These are phyloP conservation scores for Xerocomus spinulosus DNA, from an alignment of 768 basidiomycete genomes.

Conservation along the genomic window DNA sequence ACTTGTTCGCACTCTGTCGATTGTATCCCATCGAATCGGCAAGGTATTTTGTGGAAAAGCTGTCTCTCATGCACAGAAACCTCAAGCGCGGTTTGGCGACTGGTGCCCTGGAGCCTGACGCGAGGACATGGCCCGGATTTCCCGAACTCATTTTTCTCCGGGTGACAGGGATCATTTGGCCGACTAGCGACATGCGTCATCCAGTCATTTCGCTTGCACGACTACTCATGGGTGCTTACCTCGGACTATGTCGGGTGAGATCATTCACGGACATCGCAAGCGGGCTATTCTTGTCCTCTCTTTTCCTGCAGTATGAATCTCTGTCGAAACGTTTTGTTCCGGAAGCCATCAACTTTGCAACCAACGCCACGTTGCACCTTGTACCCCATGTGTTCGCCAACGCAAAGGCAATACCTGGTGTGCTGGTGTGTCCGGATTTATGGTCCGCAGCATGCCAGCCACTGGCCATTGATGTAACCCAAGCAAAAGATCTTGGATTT, in stretches of 20 bases:
- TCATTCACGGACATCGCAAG: slow-evolving; percentile 70
- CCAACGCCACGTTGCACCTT: slow-evolving; percentile 67
- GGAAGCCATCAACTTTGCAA: slow-evolving; percentile 80
- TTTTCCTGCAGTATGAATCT: slow-evolving; percentile 80
- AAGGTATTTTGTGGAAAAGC: slow-evolving; percentile 73
- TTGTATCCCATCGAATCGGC: slow-evolving; percentile 81
- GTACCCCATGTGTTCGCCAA: slow-evolving; percentile 56
- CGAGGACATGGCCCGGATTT: slow-evolving; percentile 86
- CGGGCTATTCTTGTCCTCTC: slow-evolving; percentile 84
- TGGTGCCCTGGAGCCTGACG: slow-evolving; percentile 52
- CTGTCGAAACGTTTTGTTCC: slow-evolving; percentile 85
- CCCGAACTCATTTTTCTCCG: slow-evolving; percentile 81
- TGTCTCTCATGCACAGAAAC: slow-evolving; percentile 91
- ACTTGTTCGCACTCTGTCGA: slow-evolving; percentile 71
- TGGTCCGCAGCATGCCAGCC: slow-evolving; percentile 41
- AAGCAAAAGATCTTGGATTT: slow-evolving; percentile 37
- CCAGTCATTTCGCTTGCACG: slow-evolving; percentile 82
- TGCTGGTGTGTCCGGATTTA: slow-evolving; percentile 71
- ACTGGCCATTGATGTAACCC: slow-evolving; percentile 37
- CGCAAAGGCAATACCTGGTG: slow-evolving; percentile 52
- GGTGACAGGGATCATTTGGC: slow-evolving; percentile 79
- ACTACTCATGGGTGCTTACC: slow-evolving; percentile 86
- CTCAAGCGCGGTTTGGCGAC: slow-evolving; percentile 74
- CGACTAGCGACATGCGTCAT: slow-evolving; percentile 92
- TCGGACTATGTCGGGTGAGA: slow-evolving; percentile 78